Percentiles rank a stretch among this genome's conserved stretches.
Conservation (phyloP, 2,329 filamentous ascomycete species). For the Colletotrichum graminicola region DNA sequence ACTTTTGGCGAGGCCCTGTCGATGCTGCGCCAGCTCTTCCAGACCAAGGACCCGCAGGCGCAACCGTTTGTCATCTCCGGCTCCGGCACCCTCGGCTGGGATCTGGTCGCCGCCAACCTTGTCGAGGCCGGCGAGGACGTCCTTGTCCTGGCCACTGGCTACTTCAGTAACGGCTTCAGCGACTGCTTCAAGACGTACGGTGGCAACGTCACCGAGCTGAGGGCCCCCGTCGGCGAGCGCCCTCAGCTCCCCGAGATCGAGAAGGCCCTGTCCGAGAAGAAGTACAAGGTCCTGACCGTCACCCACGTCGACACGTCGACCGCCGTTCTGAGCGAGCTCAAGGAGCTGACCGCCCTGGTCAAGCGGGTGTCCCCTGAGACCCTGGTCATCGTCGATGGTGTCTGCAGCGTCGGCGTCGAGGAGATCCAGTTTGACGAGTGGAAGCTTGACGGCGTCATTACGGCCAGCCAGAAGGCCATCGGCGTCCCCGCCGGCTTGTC, state of each 20-base stretch:
- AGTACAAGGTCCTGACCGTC: conserved; percentile 94
- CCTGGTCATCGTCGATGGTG: conserved; percentile 91
- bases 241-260: conserved; percentile 91
- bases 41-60: conserved; percentile 82
- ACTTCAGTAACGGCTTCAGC: conserved; percentile 96
- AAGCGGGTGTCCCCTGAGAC: conserved; percentile 91
- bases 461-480: conserved; percentile 96
- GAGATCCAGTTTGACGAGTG: conserved; percentile 97
- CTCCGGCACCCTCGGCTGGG: conserved; percentile 96
- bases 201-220: conserved; percentile 88
- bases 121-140: conserved; percentile 90
- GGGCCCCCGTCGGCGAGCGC: conserved; percentile 87
- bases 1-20: conserved; percentile 91
- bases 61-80: conserved; percentile 96
- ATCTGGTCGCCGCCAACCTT: conserved; percentile 93
- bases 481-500: conserved; percentile 94
- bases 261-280: conserved; percentile 87
- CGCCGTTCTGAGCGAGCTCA: conserved; percentile 92
- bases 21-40: conserved; percentile 93
- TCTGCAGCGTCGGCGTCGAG: conserved; percentile 96
- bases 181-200: conserved; percentile 94
- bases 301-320: conserved; percentile 99
- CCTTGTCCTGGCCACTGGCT: conserved; percentile 93
- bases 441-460: conserved; percentile 92
- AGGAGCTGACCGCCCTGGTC: conserved; percentile 84